Percentiles rank a stretch among this genome's conserved stretches.
Conservation (phyloP, 2,329 filamentous ascomycete species). For the Alternaria novae-zelandiae region DNA sequence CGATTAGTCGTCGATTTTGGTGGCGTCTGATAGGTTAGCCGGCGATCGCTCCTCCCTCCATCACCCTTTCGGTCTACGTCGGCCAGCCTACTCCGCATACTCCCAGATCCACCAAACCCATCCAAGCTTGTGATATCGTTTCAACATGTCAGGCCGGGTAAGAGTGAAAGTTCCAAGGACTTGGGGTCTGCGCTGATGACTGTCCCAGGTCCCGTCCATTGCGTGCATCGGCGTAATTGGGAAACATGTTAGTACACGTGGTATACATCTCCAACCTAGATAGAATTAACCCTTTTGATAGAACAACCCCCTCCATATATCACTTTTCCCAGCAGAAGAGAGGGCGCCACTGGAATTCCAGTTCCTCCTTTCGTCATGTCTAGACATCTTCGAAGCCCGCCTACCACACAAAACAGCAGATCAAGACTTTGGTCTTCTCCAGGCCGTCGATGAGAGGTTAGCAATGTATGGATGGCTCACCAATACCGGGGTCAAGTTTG, state of each 20-base stretch:
- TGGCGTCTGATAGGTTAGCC: constrained; percentile 40
- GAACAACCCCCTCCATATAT: constrained; percentile 96
- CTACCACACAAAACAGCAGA: constrained; percentile 74
- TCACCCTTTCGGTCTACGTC: constrained; percentile 34
- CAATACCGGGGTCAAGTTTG: constrained; percentile 90
- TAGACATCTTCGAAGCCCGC: constrained; percentile 92
- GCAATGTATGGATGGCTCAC: constrained; percentile 96
- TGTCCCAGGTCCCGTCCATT: constrained; percentile 69
- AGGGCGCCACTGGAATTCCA: constrained; percentile 86
- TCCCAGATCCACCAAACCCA: constrained; percentile 5
- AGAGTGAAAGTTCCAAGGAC: background rate
- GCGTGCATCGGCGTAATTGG: constrained; percentile 94
- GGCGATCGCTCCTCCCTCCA: constrained; percentile 21
- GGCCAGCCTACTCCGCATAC: constrained; percentile 20
- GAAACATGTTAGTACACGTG: constrained; percentile 71
- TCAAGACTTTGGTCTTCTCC: constrained; percentile 88
- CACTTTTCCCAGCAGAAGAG: constrained; percentile 79
- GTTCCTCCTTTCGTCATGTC: constrained; percentile 85
- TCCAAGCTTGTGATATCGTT: background rate
- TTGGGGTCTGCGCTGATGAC: background rate
- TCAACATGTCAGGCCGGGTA: constrained; percentile 16
- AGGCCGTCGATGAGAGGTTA: constrained; percentile 90
- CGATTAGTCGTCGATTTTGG: constrained; percentile 39
- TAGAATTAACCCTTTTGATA: constrained; percentile 49
- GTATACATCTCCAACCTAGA: constrained; percentile 1